Evolutionary conservation across 345 rosid genomes (phyloP), one percentile per base, ranked within the genome.

Genomic region (Brassica incana): DNA sequence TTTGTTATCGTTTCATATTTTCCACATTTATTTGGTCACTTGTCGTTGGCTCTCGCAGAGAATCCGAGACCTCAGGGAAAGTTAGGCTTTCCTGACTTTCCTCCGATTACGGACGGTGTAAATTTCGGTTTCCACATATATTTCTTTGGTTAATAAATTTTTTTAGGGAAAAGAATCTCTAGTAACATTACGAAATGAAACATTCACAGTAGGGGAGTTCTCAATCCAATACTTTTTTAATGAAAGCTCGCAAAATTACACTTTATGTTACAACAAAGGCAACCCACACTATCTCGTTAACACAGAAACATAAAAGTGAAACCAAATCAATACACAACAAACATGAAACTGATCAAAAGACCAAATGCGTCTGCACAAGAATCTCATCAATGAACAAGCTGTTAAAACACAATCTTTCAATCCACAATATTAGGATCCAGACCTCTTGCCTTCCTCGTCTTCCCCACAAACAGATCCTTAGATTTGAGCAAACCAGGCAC

Each of bases 401-500:
- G 52, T 64, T 61, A 66, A 58, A 60, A 38, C 18, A 38, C n/a
- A 30, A 66, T 32, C 38, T 8, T 36, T 78, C 43, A 78, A 59
- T 78, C 68, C 52, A 6, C 80, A 52, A 73, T 4, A 9, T 75
- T 68, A 61, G 90, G 80, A 69, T 78, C 77, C 63, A 88, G 69
- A 7, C 91, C 93, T 80, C 84, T 67, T 54, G 79, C 67, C 85
- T 87, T 88, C 85, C 98, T 89, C 2, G 93, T 89, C 83, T 81
- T 93, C 38, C 92, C 89, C 36, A 93, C 92, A 76, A 91, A 91
- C 80, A 90, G 59, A 87, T 93, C 93, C 68, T 76, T 78, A 59
- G 97, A 90, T 82, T 93, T 93, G 82, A 93, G 80, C 71, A 88
- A 64, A 30, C 98, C 98, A 18, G 98, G 97, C 40, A 91, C 3